Percentiles rank a stretch among this genome's conserved stretches.
Evolutionary conservation across 2,329 filamentous ascomycete genomes (phyloP).

Genomic region (Pyricularia grisea): DNA sequence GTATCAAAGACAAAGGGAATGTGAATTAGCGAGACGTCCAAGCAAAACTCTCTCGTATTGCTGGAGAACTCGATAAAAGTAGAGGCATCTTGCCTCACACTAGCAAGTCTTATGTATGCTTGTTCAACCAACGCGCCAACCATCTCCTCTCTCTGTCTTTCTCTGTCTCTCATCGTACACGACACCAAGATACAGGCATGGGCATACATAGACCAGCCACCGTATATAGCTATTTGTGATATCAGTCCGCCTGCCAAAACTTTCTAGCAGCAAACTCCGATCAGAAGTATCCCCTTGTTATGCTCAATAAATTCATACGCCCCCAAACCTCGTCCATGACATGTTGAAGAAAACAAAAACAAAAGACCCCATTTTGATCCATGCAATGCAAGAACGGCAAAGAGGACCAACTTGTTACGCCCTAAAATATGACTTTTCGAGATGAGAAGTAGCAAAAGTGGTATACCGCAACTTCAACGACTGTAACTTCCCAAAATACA

Average conservation of each 20-base stretch:
- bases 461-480: not conserved
- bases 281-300: not conserved
- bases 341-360: not conserved
- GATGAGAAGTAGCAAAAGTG: not conserved
- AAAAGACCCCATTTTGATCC: not conserved
- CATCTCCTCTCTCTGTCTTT: not conserved
- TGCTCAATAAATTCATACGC: not conserved
- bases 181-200: not conserved
- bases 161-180: conserved; percentile 2
- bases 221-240: not conserved
- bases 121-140: not conserved
- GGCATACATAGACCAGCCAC: not conserved
- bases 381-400: conserved; percentile 1
- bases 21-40: conserved; percentile 3
- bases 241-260: not conserved
- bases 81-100: not conserved
- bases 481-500: not conserved
- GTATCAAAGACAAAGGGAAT: not conserved
- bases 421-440: not conserved
- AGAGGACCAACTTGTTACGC: not conserved
- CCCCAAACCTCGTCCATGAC: not conserved
- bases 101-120: not conserved
- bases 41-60: not conserved
- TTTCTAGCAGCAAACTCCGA: conserved; percentile 1
- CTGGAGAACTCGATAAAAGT: conserved; percentile 1